These are phyloP conservation scores for Dendryphion nanum DNA, from an alignment of 2,329 filamentous ascomycete genomes.

Conservation along the genomic window DNA sequence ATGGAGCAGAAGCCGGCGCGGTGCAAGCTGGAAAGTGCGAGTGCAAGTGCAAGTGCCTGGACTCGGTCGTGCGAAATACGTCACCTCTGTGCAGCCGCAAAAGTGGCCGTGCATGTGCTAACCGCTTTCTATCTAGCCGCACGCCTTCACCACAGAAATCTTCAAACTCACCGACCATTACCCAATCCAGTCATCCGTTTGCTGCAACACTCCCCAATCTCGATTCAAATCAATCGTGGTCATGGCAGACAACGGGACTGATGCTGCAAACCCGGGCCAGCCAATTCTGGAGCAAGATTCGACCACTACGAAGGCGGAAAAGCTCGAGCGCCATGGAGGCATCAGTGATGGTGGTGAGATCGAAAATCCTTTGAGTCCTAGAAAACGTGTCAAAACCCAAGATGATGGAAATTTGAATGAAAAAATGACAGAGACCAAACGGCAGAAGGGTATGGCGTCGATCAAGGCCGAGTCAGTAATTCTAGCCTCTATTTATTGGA, in stretches of 20 bases:
- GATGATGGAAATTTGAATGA: slow-evolving; percentile 14
- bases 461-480: slow-evolving; percentile 68
- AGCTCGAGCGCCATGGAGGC: slow-evolving; percentile 32
- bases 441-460: slow-evolving; percentile 59
- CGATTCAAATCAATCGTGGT: not conserved
- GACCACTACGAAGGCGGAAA: slow-evolving; percentile 41
- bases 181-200: too few relatives aligned
- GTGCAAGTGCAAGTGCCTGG: slow-evolving; percentile 22
- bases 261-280: slow-evolving; percentile 30
- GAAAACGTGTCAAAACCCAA: slow-evolving; percentile 29
- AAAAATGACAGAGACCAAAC: slow-evolving; percentile 16
- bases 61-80: slow-evolving; percentile 30
- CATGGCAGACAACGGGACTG: slow-evolving; percentile 3
- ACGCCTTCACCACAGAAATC: not conserved
- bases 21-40: slow-evolving; percentile 5
- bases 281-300: slow-evolving; percentile 37
- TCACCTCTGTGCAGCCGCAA: slow-evolving; percentile 20
- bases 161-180: not conserved
- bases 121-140: not conserved
- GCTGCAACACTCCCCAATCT: not conserved
- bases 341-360: slow-evolving; percentile 23
- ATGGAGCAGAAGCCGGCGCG: slow-evolving; percentile 1
- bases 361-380: slow-evolving; percentile 30
- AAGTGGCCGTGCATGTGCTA: slow-evolving; percentile 5
- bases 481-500: slow-evolving; percentile 3